Conservation (phyloP, 2,329 filamentous ascomycete species). For the Talaromyces pinophilus region DNA sequence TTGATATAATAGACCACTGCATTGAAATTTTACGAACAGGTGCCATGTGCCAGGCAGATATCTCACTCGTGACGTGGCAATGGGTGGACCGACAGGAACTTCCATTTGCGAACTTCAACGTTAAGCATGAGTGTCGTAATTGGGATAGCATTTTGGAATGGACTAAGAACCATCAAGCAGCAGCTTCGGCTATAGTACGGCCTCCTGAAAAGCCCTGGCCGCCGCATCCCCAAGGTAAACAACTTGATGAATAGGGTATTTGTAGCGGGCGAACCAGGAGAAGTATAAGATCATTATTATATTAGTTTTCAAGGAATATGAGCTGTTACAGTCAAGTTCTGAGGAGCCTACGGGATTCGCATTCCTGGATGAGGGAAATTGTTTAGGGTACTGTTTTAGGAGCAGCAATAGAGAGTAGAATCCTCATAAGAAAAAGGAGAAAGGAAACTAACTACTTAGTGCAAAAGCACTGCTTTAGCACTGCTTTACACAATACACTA, state of each 20-base stretch:
- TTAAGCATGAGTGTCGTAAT: background rate
- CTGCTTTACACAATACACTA: background rate
- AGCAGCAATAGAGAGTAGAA: background rate
- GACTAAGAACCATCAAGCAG: background rate
- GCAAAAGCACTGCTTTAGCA: background rate
- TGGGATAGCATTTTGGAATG: background rate
- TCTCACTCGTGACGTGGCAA: background rate
- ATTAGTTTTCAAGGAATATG: background rate
- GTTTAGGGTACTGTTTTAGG: background rate
- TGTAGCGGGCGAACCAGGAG: background rate
- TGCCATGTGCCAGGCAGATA: background rate
- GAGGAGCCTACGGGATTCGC: background rate
- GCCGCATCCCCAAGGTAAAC: background rate
- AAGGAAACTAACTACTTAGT: background rate
- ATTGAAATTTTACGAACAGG: background rate
- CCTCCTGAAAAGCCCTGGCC: background rate
- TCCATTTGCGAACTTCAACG: background rate
- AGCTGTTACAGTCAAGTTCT: background rate
- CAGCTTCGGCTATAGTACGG: background rate
- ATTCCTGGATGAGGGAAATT: background rate
- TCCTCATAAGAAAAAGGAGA: background rate
- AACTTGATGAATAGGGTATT: background rate
- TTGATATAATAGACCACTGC: constrained; percentile 1
- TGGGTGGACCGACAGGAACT: background rate
- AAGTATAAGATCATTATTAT: background rate